Evolutionary conservation across 768 basidiomycete genomes (phyloP), one percentile per base, ranked within the genome.

Genomic region (Amanita phalloides): DNA sequence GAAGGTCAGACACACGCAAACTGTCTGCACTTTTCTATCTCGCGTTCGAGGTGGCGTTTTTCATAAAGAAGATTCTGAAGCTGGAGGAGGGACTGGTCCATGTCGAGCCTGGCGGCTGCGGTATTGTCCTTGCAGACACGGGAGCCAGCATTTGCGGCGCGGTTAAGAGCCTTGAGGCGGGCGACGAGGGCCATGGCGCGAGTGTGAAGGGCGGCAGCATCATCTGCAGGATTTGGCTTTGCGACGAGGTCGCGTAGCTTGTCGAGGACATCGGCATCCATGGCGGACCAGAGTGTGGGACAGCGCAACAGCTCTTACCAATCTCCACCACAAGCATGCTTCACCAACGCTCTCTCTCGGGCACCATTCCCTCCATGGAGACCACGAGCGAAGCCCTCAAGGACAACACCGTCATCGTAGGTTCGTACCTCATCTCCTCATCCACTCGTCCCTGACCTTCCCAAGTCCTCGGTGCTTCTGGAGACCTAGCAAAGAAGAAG

Each of bases 401-500:
- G 66, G 84, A 91, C 53, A 92, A 95, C 73, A 93, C 91, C 17
- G 65, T 90, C 72, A 82, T 96, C 71, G 71, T 95, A 61, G 91
- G 91, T 87, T 57, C 60, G 82, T 72, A 26, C 57, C 59, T 38
- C 41, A 43, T 53, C 48, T 53, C 10, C 28, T 51, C 13, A 33
- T 49, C 36, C 45, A 45, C 45, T 41, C 48, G 60, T 53, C 60
- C 48, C 32, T 36, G 35, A 45, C 35, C 35, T 41, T 48, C 50
- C 8, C 63, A 92, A 17, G 94, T 98, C 49, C 81, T 94, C 55
- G 95, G 95, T 52, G 95, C 95, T 3, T 94, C 91, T 51, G 95
- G 95, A 37, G 95, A 99, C 74, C 76, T 99, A 43, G 95, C 95
- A 56, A 95, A 96, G 85, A 99, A 99, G 74, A 99, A 99, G 81